A percentile compares a stretch with the other conserved stretches of the same genome.
Evolutionary conservation across 768 basidiomycete genomes (phyloP).

Genomic region (Phanerochaete sordida): DNA sequence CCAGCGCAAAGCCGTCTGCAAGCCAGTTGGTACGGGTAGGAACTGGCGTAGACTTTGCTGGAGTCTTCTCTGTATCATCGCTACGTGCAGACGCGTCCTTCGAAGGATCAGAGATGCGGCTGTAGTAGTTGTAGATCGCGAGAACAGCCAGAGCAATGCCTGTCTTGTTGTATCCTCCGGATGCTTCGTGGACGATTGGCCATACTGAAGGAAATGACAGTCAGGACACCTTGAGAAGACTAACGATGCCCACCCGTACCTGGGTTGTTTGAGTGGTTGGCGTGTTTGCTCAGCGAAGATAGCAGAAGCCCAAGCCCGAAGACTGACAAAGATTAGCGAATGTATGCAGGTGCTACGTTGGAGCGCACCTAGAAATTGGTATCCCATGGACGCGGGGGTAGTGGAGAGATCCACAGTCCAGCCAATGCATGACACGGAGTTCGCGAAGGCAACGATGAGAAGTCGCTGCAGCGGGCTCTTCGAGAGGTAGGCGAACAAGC

Average conservation of each 20-base stretch:
- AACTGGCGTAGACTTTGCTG: background rate
- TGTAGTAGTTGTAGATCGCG: conserved; percentile 54
- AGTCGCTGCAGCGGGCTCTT: conserved; percentile 53
- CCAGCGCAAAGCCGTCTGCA: conserved; percentile 51
- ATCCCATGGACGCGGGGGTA: conserved; percentile 28
- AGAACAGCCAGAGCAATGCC: conserved; percentile 56
- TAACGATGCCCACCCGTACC: conserved; percentile 33
- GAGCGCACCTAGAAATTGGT: conserved; percentile 43
- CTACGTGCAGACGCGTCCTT: conserved; percentile 5
- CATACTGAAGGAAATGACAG: conserved; percentile 48
- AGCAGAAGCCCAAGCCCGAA: conserved; percentile 63
- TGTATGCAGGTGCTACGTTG: background rate
- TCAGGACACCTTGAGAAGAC: background rate
- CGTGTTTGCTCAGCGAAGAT: conserved; percentile 68
- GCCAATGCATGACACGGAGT: conserved; percentile 44
- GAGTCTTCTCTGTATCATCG: background rate
- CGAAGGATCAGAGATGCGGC: conserved; percentile 32
- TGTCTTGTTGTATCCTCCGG: conserved; percentile 67
- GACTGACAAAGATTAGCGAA: conserved; percentile 36
- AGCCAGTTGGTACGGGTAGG: conserved; percentile 29
- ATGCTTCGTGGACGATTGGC: conserved; percentile 65
- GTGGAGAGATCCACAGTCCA: conserved; percentile 53
- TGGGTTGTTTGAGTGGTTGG: conserved; percentile 80
- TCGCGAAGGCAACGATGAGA: conserved; percentile 53
- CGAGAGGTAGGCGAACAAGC: conserved; percentile 49